Evolutionary conservation across 331 rosid species (phyloP), one percentile per base, ranked within the genome.

Genomic region (Malus hybrid): DNA sequence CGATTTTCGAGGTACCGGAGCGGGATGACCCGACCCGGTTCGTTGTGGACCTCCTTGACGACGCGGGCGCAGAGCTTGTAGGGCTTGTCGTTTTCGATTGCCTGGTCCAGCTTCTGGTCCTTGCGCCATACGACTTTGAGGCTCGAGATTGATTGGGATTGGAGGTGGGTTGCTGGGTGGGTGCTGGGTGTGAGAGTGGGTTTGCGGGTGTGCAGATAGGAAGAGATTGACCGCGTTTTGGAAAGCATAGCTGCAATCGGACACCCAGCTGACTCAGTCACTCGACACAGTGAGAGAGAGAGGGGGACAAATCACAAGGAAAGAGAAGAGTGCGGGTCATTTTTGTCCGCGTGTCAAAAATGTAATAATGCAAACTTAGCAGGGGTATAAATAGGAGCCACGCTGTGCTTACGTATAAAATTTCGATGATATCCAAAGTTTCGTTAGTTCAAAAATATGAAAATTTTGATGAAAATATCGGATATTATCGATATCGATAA

Each of bases 111-210:
- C 11, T 71, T 24, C 13, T 0, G 75, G 86, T 93, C 98, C 65
- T 93, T 93, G 42, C 93, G 96, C 98, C 98, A 91, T 12, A 65
- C 80, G 11, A 90, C 97, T 80, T 89, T 89, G 64, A 93, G 89
- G 80, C 92, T 91, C 3, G 93, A 91, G 22, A 91, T 85, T 24
- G 79, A 14, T 80, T 54, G 84, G 36, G 64, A 13, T 22, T 73
- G 72, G 10, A 73, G 48, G 42, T 76, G 44, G 76, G 72, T 16
- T 20, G 46, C 70, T 57, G 74, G 90, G 76, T 69, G 63, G 24
- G 54, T 5, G 44, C 12, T 60, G 12, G 72, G 22, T n/a, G 78
- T 4, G 28, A 13, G 1, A 64, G 33, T 22, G 27, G 69, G 11
- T 46, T 69, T 65, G 67, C 42, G 76, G 69, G 32, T 48, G 75